Evolutionary conservation across 139 green algal species (phyloP).

Genomic region (Chlorella sp.): DNA sequence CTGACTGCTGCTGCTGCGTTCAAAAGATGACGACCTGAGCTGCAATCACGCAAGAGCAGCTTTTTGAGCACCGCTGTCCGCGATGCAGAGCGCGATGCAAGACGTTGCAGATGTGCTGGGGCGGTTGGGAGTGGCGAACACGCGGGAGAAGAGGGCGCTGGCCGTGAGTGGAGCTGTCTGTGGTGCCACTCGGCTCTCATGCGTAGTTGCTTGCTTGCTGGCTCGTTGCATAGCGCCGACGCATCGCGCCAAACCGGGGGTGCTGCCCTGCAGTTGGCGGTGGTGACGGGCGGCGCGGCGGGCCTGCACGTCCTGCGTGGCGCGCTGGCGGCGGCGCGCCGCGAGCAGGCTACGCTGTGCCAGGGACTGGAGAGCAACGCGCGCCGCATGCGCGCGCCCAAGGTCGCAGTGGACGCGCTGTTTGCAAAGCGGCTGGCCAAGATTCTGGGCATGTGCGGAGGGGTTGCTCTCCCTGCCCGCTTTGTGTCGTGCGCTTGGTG

Average conservation of each 20-base stretch:
- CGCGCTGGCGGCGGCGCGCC: neutral
- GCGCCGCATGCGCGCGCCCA: slow-evolving; percentile 4
- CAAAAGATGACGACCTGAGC: no score
- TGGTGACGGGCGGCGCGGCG: slow-evolving; percentile 16
- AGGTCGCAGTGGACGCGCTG: slow-evolving; percentile 56
- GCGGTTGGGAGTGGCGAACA: no score
- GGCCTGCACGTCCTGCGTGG: neutral
- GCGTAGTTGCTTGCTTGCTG: neutral
- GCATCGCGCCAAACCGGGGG: neutral
- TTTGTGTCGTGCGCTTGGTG: no score
- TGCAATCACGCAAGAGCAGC: no score
- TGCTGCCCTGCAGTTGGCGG: neutral
- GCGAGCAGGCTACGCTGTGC: slow-evolving; percentile 24
- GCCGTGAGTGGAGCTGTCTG: slow-evolving; percentile 20
- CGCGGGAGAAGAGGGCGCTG: slow-evolving; percentile 10
- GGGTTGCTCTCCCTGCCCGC: no score
- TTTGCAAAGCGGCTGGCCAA: slow-evolving; percentile 46
- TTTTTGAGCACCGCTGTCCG: no score
- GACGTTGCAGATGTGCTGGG: no score
- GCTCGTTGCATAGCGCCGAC: neutral
- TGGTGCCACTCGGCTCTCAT: neutral
- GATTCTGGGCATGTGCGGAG: slow-evolving; percentile 54
- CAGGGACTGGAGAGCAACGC: slow-evolving; percentile 17
- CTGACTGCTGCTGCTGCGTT: no score
- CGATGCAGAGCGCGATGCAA: no score